Conservation (phyloP, 2,329 filamentous ascomycete species). For the Diplodia sapinea region DNA sequence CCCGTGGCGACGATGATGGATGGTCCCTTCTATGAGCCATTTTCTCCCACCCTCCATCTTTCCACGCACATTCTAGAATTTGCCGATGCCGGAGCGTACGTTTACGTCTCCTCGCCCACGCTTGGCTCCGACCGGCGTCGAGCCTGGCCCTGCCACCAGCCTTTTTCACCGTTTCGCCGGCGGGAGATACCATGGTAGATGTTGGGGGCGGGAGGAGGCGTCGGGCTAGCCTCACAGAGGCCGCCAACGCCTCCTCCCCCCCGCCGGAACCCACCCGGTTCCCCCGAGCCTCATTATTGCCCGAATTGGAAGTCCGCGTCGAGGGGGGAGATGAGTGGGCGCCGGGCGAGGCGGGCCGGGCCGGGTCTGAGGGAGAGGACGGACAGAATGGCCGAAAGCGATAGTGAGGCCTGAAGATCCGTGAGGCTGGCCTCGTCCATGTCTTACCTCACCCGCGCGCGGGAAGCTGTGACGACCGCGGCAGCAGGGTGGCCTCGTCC, state of each 20-base stretch:
- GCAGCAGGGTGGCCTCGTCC: constrained; percentile 11
- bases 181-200: not conserved
- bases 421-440: not conserved
- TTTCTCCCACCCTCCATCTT: not conserved
- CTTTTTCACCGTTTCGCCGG: not conserved
- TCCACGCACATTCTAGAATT: constrained; percentile 16
- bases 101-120: not conserved
- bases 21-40: constrained; percentile 16
- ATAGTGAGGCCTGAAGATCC: constrained; percentile 4
- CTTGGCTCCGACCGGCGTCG: not conserved
- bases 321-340: not conserved
- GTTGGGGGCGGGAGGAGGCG: not conserved
- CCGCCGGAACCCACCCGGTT: not conserved
- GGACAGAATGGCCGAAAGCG: not conserved
- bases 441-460: not conserved
- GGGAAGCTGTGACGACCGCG: not conserved
- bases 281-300: constrained; percentile 2
- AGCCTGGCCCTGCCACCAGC: not conserved
- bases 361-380: not conserved
- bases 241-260: not conserved
- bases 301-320: not conserved
- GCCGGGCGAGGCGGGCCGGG: constrained; percentile 15
- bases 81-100: not conserved
- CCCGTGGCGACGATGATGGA: constrained; percentile 1
- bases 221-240: not conserved